Base-by-base conservation (phyloP, 2,329 filamentous ascomycete genomes). In the Calonectria multiphialidica region DNA sequence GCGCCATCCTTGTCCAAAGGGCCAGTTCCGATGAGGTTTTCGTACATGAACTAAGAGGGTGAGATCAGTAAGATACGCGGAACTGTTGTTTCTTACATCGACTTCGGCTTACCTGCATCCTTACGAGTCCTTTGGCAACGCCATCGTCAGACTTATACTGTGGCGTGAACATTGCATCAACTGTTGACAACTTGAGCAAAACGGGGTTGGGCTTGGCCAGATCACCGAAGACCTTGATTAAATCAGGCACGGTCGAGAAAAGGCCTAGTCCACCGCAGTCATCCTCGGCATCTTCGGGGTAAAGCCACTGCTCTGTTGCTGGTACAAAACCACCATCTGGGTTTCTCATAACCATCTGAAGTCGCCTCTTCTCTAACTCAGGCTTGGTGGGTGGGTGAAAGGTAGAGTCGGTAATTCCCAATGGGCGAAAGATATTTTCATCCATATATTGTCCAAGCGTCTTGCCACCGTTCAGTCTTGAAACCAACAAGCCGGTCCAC, bases 31-130 rank as follows among this genome's bases (percentile, higher is more conserved):
- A 66, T 66, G 9, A 66, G 64, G 21, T 66, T 66, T 42, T 30
- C 16, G 25, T 66, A 66, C 64, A 66, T 66, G 35, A 66, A 66
- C 64, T 66, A 21, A 13, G n/a, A n/a, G n/a, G n/a, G n/a, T n/a
- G n/a, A n/a, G n/a, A n/a, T n/a, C n/a, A n/a, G n/a, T n/a, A n/a
- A n/a, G n/a, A n/a, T n/a, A n/a, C n/a, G 21, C 3, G 9, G 15
- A 28, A n/a, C 16, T 18, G 13, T 13, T 5, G 8, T 12, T 33
- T 18, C 18, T 30, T 7, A 13, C 12, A 15, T n/a, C 2, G 16
- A 21, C 1, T 37, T 50, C 5, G 28, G 13, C 64, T 57, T 16
- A 57, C 64, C 64, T 55, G 64, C 64, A 66, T 66, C 7, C 21
- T 44, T 12, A 18, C 23, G 6, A 66, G 47, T 33, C 64, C 55